Evolutionary conservation across 129 eudicot species (phyloP).

Genomic region (Centella asiatica): DNA sequence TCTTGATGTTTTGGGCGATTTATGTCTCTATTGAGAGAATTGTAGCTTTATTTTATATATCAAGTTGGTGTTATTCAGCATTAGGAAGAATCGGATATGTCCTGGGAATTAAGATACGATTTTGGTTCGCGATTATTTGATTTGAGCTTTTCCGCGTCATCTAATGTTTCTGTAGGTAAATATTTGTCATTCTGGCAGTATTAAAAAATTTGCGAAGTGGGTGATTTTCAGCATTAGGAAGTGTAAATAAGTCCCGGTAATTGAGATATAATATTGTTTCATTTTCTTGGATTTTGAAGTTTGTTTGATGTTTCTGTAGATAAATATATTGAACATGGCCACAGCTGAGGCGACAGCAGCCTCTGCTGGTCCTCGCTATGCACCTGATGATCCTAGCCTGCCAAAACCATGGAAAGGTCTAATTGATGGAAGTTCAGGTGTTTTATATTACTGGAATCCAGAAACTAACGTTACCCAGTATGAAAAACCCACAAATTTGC

Average conservation of each 20-base stretch:
- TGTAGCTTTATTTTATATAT: too few relatives aligned
- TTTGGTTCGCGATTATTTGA: too few relatives aligned
- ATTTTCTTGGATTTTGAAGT: neutral
- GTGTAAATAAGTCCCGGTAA: neutral
- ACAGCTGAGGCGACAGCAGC: conserved; percentile 65
- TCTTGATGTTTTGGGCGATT: too few relatives aligned
- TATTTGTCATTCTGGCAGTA: too few relatives aligned
- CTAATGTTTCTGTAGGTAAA: too few relatives aligned
- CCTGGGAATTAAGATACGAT: too few relatives aligned
- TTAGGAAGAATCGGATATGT: too few relatives aligned
- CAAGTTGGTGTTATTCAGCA: too few relatives aligned
- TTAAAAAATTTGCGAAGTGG: too few relatives aligned
- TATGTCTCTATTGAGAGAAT: too few relatives aligned
- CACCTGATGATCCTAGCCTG: conserved; percentile 85
- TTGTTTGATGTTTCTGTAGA: conserved; percentile 14
- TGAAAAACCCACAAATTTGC: conserved; percentile 59
- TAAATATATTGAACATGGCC: conserved; percentile 36
- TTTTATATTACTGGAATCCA: conserved; percentile 84
- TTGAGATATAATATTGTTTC: neutral
- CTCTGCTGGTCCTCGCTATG: conserved; percentile 75
- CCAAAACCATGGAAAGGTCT: conserved; percentile 97
- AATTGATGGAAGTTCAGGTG: conserved; percentile 82
- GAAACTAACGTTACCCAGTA: conserved; percentile 88
- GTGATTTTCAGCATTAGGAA: too few relatives aligned
- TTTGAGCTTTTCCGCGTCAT: too few relatives aligned